Evolutionary conservation across 768 basidiomycete genomes (phyloP).

Genomic region (Botryobasidium botryosum): DNA sequence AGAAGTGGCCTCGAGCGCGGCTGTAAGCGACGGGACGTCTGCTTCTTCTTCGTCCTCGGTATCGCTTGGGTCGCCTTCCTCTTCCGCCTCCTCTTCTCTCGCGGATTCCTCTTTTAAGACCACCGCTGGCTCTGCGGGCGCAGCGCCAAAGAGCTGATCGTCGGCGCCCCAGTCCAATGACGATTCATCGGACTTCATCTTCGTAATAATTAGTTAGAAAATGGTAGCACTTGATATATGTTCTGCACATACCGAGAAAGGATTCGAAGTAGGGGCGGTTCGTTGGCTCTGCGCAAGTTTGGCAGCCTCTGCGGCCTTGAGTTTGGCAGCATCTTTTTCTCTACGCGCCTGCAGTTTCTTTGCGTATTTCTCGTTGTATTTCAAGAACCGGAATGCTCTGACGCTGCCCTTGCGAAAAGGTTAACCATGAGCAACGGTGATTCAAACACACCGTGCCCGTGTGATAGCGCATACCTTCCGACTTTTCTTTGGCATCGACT

Average conservation of each 20-base stretch:
- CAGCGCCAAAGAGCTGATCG: slow-evolving; percentile 41
- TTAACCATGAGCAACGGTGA: no score
- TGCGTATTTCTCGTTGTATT: slow-evolving; percentile 59
- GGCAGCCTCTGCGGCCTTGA: slow-evolving; percentile 14
- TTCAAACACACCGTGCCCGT: not conserved
- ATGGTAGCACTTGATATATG: no score
- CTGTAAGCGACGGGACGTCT: slow-evolving; percentile 31
- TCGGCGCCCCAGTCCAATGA: not conserved
- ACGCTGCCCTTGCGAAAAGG: slow-evolving; percentile 29
- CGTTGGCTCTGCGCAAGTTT: slow-evolving; percentile 15
- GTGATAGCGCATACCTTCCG: slow-evolving; percentile 42
- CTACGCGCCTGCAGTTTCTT: slow-evolving; percentile 44
- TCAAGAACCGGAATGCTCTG: slow-evolving; percentile 64
- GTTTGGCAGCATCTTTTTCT: slow-evolving; percentile 22
- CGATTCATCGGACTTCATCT: not conserved
- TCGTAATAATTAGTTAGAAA: no score
- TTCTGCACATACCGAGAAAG: slow-evolving; percentile 69
- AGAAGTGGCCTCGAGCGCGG: slow-evolving; percentile 34
- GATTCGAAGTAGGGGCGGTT: slow-evolving; percentile 30
- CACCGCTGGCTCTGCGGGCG: not conserved
- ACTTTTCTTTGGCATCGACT: slow-evolving; percentile 53
- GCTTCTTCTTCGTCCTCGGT: slow-evolving; percentile 15
- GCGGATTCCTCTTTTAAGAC: slow-evolving; percentile 14
- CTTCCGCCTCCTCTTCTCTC: slow-evolving; percentile 20
- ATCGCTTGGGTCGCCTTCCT: slow-evolving; percentile 25